These are phyloP conservation scores for Alternaria angustiovoidea DNA, from an alignment of 2,329 filamentous ascomycete species.

Conservation along the genomic window DNA sequence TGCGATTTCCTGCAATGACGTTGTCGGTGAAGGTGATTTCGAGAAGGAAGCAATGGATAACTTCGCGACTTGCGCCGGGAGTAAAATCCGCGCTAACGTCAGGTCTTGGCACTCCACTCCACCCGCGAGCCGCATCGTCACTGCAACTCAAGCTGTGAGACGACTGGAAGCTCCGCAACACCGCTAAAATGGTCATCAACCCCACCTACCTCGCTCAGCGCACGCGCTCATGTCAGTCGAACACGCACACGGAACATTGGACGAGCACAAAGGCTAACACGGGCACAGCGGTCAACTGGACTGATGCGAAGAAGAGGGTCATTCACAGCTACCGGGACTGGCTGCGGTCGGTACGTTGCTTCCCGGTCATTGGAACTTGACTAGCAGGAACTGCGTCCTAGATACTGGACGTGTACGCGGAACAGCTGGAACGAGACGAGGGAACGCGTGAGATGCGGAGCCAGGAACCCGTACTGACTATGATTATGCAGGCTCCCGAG, in stretches of 20 bases:
- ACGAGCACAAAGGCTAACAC: conserved; percentile 25
- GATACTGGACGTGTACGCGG: neutral
- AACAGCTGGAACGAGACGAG: neutral
- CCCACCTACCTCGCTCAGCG: conserved; percentile 82
- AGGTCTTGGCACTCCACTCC: conserved; percentile 40
- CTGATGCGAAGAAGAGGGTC: conserved; percentile 86
- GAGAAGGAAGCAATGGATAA: conserved; percentile 19
- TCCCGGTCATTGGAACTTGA: neutral
- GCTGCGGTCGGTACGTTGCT: conserved; percentile 85
- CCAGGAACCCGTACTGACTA: conserved; percentile 18
- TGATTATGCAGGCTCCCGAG: conserved; percentile 77
- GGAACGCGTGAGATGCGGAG: conserved; percentile 1
- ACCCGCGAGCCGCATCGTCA: conserved; percentile 44
- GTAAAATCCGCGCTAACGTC: conserved; percentile 34
- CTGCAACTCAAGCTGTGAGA: conserved; percentile 29
- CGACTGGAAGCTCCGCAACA: conserved; percentile 36
- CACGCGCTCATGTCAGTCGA: conserved; percentile 60
- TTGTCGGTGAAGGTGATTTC: neutral
- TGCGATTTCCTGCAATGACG: neutral
- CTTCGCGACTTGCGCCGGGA: conserved; percentile 28
- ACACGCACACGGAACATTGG: conserved; percentile 24
- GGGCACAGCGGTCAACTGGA: conserved; percentile 80
- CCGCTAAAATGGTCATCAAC: conserved; percentile 76
- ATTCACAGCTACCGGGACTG: conserved; percentile 91
- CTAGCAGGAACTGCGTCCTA: neutral